Base-by-base conservation (phyloP, 108 stramenopile species). In the Nitzschia sp. region DNA sequence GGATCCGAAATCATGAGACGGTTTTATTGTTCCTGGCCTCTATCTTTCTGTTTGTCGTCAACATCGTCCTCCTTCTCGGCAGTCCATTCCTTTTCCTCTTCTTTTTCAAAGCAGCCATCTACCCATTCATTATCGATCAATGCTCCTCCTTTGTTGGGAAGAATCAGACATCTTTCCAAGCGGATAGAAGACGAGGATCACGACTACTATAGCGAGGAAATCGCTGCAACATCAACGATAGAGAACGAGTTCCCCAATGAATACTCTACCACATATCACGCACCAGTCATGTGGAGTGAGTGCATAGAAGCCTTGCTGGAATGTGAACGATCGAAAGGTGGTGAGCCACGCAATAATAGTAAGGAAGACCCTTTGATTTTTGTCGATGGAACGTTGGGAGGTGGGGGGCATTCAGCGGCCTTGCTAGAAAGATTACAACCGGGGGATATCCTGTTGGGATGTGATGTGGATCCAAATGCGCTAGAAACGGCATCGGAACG, bases 381-480 rank as follows among this genome's bases (percentile, higher is more conserved):
- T 63, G 80, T 95, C 17, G 94, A 95, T 76, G 89, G 90, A 23
- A 95, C 94, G 1, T 65, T 95, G 48, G 94, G 94, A 13, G 94
- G 94, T 25, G 94, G 94, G 28, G 94, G 94, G 31, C 93, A 94
- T 74, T 90, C 93, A 13, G 69, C 63, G 31, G 86, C 90, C 4
- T 46, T 94, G 27, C 69, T 94, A 29, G 63, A 85, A 66, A 77
- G 75, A 53, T 52, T 91, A 27, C 36, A 36, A 50, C 62, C 87
- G 11, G 86, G 80, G 34, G 93, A 94, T 68, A 56, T 94, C 15
- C 66, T 94, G 2, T 75, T 94, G 60, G 90, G 93, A 35, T 91
- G 89, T 61, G 93, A 94, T 81, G 80, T 88, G 5, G 93, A 94
- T 77, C 76, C 82, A 4, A 63, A 78, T 36, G 90, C 93, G 3